Evolutionary conservation across 805 yeast genomes (phyloP).

Genomic region (Debaryomyces tyrocola): DNA sequence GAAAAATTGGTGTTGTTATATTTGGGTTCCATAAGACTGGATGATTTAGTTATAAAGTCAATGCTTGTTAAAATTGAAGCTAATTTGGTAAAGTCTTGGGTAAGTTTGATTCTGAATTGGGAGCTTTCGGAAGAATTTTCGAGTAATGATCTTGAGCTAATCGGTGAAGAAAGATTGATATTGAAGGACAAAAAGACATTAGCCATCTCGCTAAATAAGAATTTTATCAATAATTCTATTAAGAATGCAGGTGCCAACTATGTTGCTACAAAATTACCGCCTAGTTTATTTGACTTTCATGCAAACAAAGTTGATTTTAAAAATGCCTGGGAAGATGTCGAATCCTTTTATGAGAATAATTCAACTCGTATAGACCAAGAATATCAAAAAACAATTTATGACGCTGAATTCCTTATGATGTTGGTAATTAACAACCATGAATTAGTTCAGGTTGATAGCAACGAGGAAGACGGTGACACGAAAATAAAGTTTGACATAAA

Average conservation of each 20-base stretch:
- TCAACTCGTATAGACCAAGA: conserved; percentile 15
- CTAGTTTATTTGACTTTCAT: conserved; percentile 5
- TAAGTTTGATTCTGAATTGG: conserved; percentile 63
- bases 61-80: conserved; percentile 61
- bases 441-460: conserved; percentile 41
- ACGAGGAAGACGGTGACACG: conserved; percentile 19
- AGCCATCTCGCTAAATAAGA: conserved; percentile 52
- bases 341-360: conserved; percentile 23
- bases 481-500: conserved; percentile 49
- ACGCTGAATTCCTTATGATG: conserved; percentile 68
- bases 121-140: conserved; percentile 49
- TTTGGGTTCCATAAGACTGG: conserved; percentile 59
- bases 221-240: conserved; percentile 50
- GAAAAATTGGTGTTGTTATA: conserved; percentile 50
- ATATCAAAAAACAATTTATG: conserved; percentile 47
- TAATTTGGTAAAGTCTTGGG: conserved; percentile 57
- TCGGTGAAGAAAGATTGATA: conserved; percentile 49
- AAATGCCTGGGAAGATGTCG: conserved; percentile 22
- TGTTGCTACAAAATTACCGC: neutral
- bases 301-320: neutral
- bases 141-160: conserved; percentile 44
- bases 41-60: conserved; percentile 61
- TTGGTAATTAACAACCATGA: conserved; percentile 65
- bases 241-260: neutral
- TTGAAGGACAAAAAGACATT: conserved; percentile 39